Evolutionary conservation across 352 stramenopile genomes (phyloP).

Genomic region (Globisporangium cylindrosporum): DNA sequence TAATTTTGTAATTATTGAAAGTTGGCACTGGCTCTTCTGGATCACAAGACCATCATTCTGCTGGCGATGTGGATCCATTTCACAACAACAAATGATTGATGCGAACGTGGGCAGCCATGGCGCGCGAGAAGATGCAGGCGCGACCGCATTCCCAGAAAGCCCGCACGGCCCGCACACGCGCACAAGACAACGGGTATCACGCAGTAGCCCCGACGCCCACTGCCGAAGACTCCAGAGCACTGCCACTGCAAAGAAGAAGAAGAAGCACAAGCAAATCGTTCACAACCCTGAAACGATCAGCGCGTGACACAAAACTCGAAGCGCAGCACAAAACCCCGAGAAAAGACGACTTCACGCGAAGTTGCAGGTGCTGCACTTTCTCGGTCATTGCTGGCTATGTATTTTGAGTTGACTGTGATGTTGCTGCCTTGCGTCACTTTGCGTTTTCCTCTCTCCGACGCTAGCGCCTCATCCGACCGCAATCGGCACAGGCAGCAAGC

Average conservation of each 20-base stretch:
- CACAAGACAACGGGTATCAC: too few relatives aligned
- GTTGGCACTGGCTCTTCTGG: constrained; percentile 1
- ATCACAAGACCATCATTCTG: constrained; percentile 12
- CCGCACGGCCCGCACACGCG: not conserved
- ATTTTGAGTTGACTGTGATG: not conserved
- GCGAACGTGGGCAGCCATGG: not conserved
- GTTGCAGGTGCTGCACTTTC: constrained; percentile 17
- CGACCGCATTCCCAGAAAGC: not conserved
- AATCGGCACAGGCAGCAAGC: not conserved
- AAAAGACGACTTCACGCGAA: not conserved
- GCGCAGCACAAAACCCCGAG: not conserved
- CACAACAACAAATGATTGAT: not conserved
- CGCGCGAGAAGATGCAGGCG: not conserved
- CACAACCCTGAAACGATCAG: not conserved
- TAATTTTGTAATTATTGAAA: not conserved
- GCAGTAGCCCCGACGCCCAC: not conserved
- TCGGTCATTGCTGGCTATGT: not conserved
- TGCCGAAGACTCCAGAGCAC: not conserved
- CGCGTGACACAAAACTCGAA: not conserved
- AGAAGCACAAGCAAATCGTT: not conserved
- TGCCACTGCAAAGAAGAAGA: not conserved
- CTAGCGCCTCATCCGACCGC: constrained; percentile 17
- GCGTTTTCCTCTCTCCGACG: constrained; percentile 1
- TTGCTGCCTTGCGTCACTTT: constrained; percentile 11
- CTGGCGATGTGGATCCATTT: not conserved